Conservation (phyloP, 73 alveolate genomes). For the Paramecium bursaria region DNA sequence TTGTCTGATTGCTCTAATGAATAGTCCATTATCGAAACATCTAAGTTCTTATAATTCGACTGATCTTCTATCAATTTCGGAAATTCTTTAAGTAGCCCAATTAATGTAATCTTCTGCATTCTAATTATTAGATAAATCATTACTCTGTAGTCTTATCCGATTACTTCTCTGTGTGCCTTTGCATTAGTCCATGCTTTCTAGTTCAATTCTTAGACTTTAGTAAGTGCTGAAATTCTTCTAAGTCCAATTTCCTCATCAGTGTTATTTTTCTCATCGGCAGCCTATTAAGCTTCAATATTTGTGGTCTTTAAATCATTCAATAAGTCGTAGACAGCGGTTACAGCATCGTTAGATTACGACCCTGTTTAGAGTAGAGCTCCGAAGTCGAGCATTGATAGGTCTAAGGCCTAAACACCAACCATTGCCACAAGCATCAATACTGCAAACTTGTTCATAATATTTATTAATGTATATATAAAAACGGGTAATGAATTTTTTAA, state of each 20-base stretch:
- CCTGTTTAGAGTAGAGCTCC: slow-evolving; percentile 8
- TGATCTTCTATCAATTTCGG: slow-evolving; percentile 58
- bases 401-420: too few species aligned
- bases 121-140: not conserved
- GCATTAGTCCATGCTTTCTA: slow-evolving; percentile 54
- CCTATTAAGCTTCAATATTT: slow-evolving; percentile 44
- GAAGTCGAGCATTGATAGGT: too few species aligned
- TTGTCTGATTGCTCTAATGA: slow-evolving; percentile 53
- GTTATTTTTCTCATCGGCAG: slow-evolving; percentile 43
- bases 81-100: slow-evolving; percentile 58
- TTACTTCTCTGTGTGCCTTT: slow-evolving; percentile 49
- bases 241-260: slow-evolving; percentile 53
- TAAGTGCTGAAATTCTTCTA: slow-evolving; percentile 33
- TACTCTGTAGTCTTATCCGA: slow-evolving; percentile 54
- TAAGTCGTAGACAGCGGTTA: slow-evolving; percentile 46
- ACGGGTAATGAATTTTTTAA: too few species aligned
- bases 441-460: too few species aligned
- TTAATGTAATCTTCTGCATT: slow-evolving; percentile 38
- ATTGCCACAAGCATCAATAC: too few species aligned
- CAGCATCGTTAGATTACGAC: slow-evolving; percentile 53
- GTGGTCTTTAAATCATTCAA: slow-evolving; percentile 58
- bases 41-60: slow-evolving; percentile 54
- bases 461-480: too few species aligned
- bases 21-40: slow-evolving; percentile 53
- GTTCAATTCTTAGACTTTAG: slow-evolving; percentile 49